phyloP scores from a whole-genome alignment of 768 basidiomycete species.

The Pleurotus djamor region DNA sequence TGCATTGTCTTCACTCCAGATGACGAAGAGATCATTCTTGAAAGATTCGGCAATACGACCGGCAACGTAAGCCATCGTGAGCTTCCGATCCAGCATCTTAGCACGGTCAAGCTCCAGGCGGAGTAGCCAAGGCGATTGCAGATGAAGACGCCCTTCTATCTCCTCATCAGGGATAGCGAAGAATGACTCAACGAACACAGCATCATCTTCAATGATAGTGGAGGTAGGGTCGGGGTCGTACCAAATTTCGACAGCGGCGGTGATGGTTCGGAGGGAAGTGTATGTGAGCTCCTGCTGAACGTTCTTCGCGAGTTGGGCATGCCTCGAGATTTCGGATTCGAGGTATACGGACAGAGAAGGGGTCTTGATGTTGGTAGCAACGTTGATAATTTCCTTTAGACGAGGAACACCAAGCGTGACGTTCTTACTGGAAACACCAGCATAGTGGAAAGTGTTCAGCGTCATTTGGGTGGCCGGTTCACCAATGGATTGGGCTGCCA shows the following conservation, averaged over 20 bases:
- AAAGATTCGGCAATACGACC: conserved; percentile 92
- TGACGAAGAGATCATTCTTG: conserved; percentile 94
- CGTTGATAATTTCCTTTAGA: conserved; percentile 99
- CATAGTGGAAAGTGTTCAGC: conserved; percentile 99
- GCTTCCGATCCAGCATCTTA: conserved; percentile 96
- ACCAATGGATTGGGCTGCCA: conserved; percentile 98
- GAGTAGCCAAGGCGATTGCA: conserved; percentile 96
- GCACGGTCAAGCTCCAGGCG: conserved; percentile 96
- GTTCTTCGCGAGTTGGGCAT: conserved; percentile 69
- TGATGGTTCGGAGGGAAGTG: conserved; percentile 92
- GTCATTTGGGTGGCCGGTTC: conserved; percentile 99
- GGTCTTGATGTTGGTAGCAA: conserved; percentile 98
- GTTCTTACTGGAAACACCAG: conserved; percentile 99
- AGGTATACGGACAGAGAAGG: conserved; percentile 95
- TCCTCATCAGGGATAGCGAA: conserved; percentile 99
- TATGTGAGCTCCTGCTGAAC: conserved; percentile 93
- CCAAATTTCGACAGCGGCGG: conserved; percentile 95
- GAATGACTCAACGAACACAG: conserved; percentile 96
- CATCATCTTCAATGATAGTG: conserved; percentile 96
- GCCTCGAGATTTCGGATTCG: conserved; percentile 63
- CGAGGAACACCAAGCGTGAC: conserved; percentile 99
- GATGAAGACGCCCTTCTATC: conserved; percentile 83
- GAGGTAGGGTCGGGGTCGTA: conserved; percentile 92
- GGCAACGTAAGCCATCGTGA: conserved; percentile 94
- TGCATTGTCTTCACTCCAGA: conserved; percentile 98